Evolutionary conservation across 495 filamentous ascomycete species (phyloP), one percentile per base, ranked within the genome.

Genomic region (Bombardia bombarda): DNA sequence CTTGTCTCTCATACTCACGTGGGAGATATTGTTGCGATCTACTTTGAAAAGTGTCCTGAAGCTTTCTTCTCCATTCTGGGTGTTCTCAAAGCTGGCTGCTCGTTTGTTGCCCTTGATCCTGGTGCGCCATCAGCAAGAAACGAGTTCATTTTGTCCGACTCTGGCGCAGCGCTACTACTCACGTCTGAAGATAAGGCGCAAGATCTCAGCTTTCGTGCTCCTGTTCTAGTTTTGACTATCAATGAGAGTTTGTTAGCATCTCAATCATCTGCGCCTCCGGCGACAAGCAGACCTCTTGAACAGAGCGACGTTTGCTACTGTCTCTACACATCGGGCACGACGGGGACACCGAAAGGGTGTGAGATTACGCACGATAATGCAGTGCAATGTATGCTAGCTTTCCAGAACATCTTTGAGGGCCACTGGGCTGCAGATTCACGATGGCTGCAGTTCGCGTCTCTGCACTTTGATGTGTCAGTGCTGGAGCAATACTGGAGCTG

Each of bases 401-500:
- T 90, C 58, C 70, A 78, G 47, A 53, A 72, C n/a, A 67, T 90
- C 4, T 88, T 90, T 51, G 41, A 55, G 7, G 75, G 68, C 1
- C 80, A 79, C 46, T 89, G 87, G 87, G 70, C 79, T 46, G 46
- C 60, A 3, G 55, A 75, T 12, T 90, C 87, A 1, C 72, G 79
- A 35, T 92, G 84, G 78, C 67, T 94, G 12, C 87, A 94, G 57
- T 94, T 94, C 53, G 87, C 87, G 6, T 87, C 85, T 1, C 84
- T 89, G 41, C 86, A 90, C 56, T 94, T 94, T 45, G 87, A 94
- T 51, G 87, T 92, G 17, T 87, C 83, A 21, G 84, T 92, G 5
- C 67, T 92, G 13, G 87, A 94, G 57, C 86, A 90, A 50, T 93
- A 84, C 58, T 92, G 85, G 85, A 87, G 77, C 37, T 93, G 87